A percentile compares a stretch with the other conserved stretches of the same genome.
Conservation (phyloP, 164 flowering plant species). For the Tetracentron sinense region DNA sequence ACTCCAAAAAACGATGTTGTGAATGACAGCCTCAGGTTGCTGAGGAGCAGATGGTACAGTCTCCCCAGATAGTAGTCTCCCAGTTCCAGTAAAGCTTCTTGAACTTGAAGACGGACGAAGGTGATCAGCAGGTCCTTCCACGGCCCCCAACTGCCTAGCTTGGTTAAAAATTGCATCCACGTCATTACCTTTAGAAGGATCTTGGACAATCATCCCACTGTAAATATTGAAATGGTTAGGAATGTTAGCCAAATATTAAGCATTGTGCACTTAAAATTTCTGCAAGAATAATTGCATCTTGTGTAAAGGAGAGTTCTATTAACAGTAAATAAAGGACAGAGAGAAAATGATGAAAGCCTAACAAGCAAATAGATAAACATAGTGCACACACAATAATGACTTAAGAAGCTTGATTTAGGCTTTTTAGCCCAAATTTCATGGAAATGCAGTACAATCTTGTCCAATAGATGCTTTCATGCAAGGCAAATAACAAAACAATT, state of each 20-base stretch:
- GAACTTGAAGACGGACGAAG: constrained; percentile 57
- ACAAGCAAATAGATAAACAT: background rate
- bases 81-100: constrained; percentile 74
- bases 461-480: background rate
- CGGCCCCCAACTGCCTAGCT: constrained; percentile 78
- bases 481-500: no score
- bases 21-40: constrained; percentile 49
- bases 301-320: background rate
- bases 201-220: constrained; percentile 97
- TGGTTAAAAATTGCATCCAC: constrained; percentile 82
- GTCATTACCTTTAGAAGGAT: constrained; percentile 66
- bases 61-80: constrained; percentile 70
- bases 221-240: constrained; percentile 6
- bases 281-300: background rate
- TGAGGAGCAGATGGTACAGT: constrained; percentile 48
- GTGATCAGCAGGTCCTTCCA: constrained; percentile 61
- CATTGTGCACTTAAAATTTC: background rate
- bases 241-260: background rate
- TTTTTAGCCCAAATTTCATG: background rate
- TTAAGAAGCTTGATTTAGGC: background rate
- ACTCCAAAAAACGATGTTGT: constrained; percentile 70
- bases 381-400: background rate
- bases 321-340: background rate
- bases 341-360: background rate
- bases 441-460: background rate